Evolutionary conservation across 2,329 filamentous ascomycete genomes (phyloP), one percentile per base, ranked within the genome.

Genomic region (Cordyceps pruinosa): DNA sequence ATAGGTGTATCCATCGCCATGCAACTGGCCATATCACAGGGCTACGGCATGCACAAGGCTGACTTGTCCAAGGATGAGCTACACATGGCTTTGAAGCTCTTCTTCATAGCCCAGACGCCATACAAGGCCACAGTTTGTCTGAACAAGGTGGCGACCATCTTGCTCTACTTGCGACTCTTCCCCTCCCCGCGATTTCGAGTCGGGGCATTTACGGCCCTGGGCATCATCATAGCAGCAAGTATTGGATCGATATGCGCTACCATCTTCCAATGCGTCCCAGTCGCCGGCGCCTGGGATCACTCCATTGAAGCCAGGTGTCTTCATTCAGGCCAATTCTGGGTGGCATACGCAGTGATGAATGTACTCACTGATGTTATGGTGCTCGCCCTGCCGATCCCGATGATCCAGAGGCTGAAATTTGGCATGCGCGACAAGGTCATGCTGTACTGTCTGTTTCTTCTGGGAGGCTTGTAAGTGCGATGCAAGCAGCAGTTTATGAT

Each of bases 101-200:
- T 78, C 65, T 79, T 73, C 58, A 65, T 76, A 26, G 71, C 74
- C 1, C 76, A 80, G 62, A 72, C 75, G 26, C 74, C 76, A 54
- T 81, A 80, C 66, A 79, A 79, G 61, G 66, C 76, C 49, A 74
- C 73, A 8, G 73, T 80, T 57, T 77, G 75, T 61, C 66, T 77
- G 46, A 78, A 75, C n/a, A 81, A 81, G 62, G 65, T 74, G 2
- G 77, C 77, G 2, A 75, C 78, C 35, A 65, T 80, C 8, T 65
- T 77, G 2, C 70, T 81, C 21, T 81, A 79, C 60, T 71, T 77
- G 17, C 74, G 77, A 10, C 75, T 80, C 19, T 81, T 81, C 54
- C 68, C 73, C 7, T 68, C 72, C n/a, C 66, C 58, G 21, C 68
- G 64, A 54, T 79, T 80, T 59, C 69, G 70, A 8, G 66, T 70